Conservation (phyloP, 1,139 yeast genomes). For the Yamadazyma membranifaciens region DNA sequence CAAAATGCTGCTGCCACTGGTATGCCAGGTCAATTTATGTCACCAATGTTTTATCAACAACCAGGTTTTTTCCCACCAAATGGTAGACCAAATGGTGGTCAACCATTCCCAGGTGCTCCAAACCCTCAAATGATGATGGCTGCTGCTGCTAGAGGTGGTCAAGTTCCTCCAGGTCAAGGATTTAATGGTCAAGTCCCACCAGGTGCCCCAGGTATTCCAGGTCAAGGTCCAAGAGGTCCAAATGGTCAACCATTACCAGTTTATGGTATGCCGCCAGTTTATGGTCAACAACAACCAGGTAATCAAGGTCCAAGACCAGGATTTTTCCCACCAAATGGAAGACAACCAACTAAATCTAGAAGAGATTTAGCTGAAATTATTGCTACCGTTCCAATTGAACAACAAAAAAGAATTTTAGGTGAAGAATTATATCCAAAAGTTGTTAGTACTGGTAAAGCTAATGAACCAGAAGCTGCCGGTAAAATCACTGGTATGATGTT, state of each 20-base stretch:
- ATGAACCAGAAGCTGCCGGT: constrained; percentile 94
- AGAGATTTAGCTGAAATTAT: constrained; percentile 57
- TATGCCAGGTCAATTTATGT: constrained; percentile 92
- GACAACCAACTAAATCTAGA: constrained; percentile 36
- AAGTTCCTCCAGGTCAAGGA: constrained; percentile 66
- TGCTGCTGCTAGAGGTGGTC: constrained; percentile 45
- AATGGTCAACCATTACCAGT: constrained; percentile 79
- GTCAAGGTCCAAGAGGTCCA: constrained; percentile 57
- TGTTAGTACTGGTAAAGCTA: constrained; percentile 80
- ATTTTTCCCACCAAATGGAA: constrained; percentile 44
- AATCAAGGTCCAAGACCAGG: constrained; percentile 35
- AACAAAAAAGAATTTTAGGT: constrained; percentile 96
- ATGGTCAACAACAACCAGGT: constrained; percentile 29
- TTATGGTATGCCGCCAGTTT: constrained; percentile 83
- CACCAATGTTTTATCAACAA: constrained; percentile 93
- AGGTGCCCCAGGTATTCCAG: constrained; percentile 31
- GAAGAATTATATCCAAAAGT: constrained; percentile 97
- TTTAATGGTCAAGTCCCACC: constrained; percentile 65
- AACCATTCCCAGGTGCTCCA: constrained; percentile 56
- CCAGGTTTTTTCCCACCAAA: constrained; percentile 80
- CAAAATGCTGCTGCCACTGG: constrained; percentile 92
- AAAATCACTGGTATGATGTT: constrained; percentile 99
- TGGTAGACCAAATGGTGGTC: constrained; percentile 61
- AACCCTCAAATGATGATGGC: constrained; percentile 85
- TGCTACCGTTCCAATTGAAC: constrained; percentile 72